Evolutionary conservation across 1,284 basidiomycete species (phyloP).

Genomic region (Cutaneotrichosporon mucoides): DNA sequence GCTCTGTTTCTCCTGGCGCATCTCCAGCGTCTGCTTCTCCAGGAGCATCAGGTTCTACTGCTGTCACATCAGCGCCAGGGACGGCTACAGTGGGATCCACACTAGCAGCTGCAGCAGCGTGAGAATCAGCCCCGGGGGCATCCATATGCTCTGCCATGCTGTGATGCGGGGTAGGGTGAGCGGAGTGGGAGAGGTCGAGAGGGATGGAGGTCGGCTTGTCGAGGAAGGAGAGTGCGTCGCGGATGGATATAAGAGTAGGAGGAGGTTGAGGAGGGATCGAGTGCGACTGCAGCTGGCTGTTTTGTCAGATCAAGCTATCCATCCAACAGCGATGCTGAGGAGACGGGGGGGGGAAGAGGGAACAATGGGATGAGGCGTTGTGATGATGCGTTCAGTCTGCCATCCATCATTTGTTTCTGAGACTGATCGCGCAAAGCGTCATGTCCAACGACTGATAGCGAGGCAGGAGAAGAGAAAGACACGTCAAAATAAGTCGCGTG

Average conservation of each 20-base stretch:
- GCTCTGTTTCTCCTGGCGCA: not conserved
- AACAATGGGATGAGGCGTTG: not conserved
- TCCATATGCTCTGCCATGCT: not conserved
- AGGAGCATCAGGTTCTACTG: no score
- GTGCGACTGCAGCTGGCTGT: slow-evolving; percentile 1
- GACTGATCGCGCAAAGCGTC: not conserved
- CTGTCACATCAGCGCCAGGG: not conserved
- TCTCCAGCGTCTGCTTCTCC: no score
- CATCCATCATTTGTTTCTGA: not conserved
- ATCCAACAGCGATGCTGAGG: slow-evolving; percentile 5
- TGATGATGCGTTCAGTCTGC: not conserved
- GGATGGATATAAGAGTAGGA: not conserved
- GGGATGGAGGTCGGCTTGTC: not conserved
- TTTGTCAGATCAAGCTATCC: slow-evolving; percentile 4
- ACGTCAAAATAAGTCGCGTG: no score
- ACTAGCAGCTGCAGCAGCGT: no score
- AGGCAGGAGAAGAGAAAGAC: no score
- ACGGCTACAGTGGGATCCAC: not conserved
- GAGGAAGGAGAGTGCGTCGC: not conserved
- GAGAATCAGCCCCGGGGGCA: no score
- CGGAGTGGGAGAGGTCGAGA: not conserved
- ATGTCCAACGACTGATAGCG: not conserved
- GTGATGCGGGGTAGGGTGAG: not conserved
- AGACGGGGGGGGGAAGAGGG: not conserved
- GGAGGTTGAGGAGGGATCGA: not conserved